A percentile compares a stretch with the other conserved stretches of the same genome.
phyloP scores from a whole-genome alignment of 768 basidiomycete genomes.

The Trametopsis cervina region DNA sequence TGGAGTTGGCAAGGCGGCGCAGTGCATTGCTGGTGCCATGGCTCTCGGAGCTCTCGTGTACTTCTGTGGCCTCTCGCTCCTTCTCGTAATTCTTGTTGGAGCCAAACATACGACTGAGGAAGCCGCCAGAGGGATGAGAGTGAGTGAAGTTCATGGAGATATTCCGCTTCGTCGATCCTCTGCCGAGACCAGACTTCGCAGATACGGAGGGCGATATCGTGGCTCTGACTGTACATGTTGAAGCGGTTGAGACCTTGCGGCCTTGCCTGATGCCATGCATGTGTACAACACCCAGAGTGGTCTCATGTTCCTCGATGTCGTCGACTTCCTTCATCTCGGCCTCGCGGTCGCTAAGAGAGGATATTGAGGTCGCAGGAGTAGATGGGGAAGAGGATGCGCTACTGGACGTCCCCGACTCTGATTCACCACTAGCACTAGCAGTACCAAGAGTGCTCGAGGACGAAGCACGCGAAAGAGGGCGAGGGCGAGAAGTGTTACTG shows the following conservation, averaged over 20 bases:
- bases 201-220: conserved; percentile 9
- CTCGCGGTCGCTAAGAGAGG: conserved; percentile 19
- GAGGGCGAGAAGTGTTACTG: conserved; percentile 15
- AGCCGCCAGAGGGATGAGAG: conserved; percentile 32
- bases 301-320: conserved; percentile 16
- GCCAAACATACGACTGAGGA: conserved; percentile 73
- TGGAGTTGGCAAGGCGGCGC: conserved; percentile 37
- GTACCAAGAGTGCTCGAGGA: conserved; percentile 36
- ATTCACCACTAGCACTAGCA: conserved; percentile 34
- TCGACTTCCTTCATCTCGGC: conserved; percentile 15
- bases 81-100: conserved; percentile 34
- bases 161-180: conserved; percentile 13
- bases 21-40: conserved; percentile 28
- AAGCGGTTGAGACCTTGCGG: conserved; percentile 31
- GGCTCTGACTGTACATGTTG: conserved; percentile 29
- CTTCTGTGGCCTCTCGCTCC: conserved; percentile 15
- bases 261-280: conserved; percentile 34
- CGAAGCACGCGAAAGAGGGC: conserved; percentile 23
- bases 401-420: conserved; percentile 47
- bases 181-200: not conserved
- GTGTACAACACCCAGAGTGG: conserved; percentile 41
- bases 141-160: conserved; percentile 10
- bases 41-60: conserved; percentile 21
- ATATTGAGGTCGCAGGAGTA: conserved; percentile 17
- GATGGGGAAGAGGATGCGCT: conserved; percentile 21